Base-by-base conservation (phyloP, 495 filamentous ascomycete genomes). In the Gamarada debralockiae region DNA sequence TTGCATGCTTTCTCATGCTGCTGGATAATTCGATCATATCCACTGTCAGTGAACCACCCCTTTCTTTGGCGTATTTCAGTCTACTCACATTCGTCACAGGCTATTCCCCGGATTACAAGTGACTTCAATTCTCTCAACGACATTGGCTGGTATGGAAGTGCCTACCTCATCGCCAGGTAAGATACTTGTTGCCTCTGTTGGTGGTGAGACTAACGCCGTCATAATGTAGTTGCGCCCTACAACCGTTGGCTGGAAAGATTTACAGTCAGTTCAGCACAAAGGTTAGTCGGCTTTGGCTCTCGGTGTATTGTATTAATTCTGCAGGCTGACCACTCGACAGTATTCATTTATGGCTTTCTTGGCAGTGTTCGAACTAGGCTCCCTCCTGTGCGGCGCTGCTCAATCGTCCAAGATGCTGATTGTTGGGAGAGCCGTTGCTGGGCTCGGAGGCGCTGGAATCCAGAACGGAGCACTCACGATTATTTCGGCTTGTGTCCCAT, bases 391-490 rank as follows among this genome's bases (percentile, higher is more conserved):
- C 42, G 80, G 72, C 37, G 69, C 73, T 9, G 73, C 81, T 6
- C 65, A 66, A 0, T 75, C 68, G n/a, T 80, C 77, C 5, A 57
- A 59, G 18, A 76, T 77, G 55, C 71, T 83, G 24, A 83, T 84
- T 46, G 58, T 74, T 15, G 79, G 81, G 1, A 70, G 80, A 24
- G 72, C 73, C 15, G 65, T 84, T 8, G 79, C 80, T 14, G 81
- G 80, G 17, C 25, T 78, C 34, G 79, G 75, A 10, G 60, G 64
- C 20, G 66, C 73, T 0, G 73, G 80, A 0, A 52, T 85, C 4
- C 61, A 70, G 48, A 83, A 78, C 54, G 80, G 80, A 7, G 65
- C 65, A 14, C 54, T 81, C 9, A 77, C 76, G 2, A 81, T 85
- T 24, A 55, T 85, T 25, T 58, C 72, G 1, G 65, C 60, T 3